Percentiles rank a stretch among this genome's conserved stretches.
These are phyloP conservation scores for Colletotrichum magnum DNA, from an alignment of 2,329 filamentous ascomycete species.

Conservation along the genomic window DNA sequence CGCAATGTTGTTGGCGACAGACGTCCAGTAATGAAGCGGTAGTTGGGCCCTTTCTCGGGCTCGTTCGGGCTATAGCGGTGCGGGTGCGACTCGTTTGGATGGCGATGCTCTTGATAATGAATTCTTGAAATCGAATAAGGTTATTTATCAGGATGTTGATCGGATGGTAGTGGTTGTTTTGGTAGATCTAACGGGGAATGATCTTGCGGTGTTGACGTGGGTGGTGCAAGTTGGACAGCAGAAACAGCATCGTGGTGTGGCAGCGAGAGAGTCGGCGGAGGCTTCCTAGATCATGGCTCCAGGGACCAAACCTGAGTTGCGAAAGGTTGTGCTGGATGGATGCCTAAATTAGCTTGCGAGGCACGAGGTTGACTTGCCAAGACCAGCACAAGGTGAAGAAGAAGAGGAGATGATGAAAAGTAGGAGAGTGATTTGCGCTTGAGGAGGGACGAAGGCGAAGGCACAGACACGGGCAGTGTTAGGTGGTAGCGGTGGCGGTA, in stretches of 20 bases:
- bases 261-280: slow-evolving; percentile 20
- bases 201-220: slow-evolving; percentile 44
- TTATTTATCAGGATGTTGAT: neutral
- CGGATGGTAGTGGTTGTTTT: neutral
- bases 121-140: slow-evolving; percentile 19
- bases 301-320: slow-evolving; percentile 30
- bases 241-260: slow-evolving; percentile 46
- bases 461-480: neutral
- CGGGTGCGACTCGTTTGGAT: neutral
- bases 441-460: slow-evolving; percentile 5
- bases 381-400: slow-evolving; percentile 15
- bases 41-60: slow-evolving; percentile 10
- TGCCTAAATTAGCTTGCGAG: slow-evolving; percentile 30
- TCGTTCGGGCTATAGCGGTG: slow-evolving; percentile 11
- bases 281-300: slow-evolving; percentile 43
- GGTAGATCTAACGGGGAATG: slow-evolving; percentile 45
- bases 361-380: slow-evolving; percentile 39
- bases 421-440: neutral
- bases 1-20: slow-evolving; percentile 1
- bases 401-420: neutral
- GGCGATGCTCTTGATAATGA: slow-evolving; percentile 14
- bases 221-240: slow-evolving; percentile 42
- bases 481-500: slow-evolving; percentile 17
- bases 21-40: slow-evolving; percentile 6
- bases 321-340: slow-evolving; percentile 25